phyloP scores from a whole-genome alignment of 2,329 filamentous ascomycete genomes.

The Aspergillus pseudonomiae region DNA sequence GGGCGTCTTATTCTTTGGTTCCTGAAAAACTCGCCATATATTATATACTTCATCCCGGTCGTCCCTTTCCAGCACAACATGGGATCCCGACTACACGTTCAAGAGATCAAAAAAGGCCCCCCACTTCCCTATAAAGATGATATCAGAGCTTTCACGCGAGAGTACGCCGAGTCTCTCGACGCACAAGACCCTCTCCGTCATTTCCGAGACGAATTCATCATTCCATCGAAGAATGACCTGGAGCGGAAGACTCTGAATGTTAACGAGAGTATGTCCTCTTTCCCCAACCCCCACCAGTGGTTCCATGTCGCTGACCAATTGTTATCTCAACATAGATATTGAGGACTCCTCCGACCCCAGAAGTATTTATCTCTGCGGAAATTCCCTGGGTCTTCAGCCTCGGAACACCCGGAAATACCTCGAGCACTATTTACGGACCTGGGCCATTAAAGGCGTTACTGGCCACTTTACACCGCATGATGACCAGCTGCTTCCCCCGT shows the following conservation, averaged over 20 bases:
- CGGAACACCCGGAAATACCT: slow-evolving; percentile 67
- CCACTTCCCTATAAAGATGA: slow-evolving; percentile 36
- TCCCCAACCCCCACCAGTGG: not conserved
- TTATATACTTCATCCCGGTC: not conserved
- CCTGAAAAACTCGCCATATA: not conserved
- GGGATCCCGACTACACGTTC: slow-evolving; percentile 25
- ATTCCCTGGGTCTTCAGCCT: slow-evolving; percentile 85
- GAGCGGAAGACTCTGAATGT: slow-evolving; percentile 61
- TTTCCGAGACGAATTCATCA: slow-evolving; percentile 72
- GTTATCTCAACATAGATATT: slow-evolving; percentile 3
- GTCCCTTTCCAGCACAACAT: not conserved
- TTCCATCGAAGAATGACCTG: slow-evolving; percentile 74
- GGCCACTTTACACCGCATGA: slow-evolving; percentile 76
- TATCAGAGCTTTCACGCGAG: slow-evolving; percentile 37
- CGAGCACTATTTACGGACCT: slow-evolving; percentile 74
- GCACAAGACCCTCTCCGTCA: slow-evolving; percentile 61
- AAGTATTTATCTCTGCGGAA: slow-evolving; percentile 83
- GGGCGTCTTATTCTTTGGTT: not conserved
- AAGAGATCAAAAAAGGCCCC: slow-evolving; percentile 30
- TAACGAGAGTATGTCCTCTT: slow-evolving; percentile 26
- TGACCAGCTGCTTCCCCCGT: slow-evolving; percentile 69
- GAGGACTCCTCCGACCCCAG: slow-evolving; percentile 46
- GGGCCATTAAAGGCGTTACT: slow-evolving; percentile 81
- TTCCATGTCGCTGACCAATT: slow-evolving; percentile 6
- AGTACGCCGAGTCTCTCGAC: slow-evolving; percentile 58